These are phyloP conservation scores for Beauveria sp. DNA, from an alignment of 2,329 filamentous ascomycete species.

Conservation along the genomic window DNA sequence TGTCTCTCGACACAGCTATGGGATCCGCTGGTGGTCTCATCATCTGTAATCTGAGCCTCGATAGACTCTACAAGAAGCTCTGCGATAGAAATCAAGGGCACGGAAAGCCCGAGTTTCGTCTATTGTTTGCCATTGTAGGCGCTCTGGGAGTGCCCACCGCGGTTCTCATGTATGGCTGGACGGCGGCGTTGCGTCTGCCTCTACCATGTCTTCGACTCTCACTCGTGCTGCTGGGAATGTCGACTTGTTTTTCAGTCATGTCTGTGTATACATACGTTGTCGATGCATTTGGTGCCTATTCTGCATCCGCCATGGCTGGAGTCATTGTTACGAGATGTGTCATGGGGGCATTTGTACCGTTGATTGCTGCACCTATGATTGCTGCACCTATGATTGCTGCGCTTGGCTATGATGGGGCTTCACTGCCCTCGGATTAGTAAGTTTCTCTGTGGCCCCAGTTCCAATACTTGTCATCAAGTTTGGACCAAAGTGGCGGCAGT, in stretches of 20 bases:
- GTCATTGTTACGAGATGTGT: slow-evolving; percentile 30
- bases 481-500: slow-evolving; percentile 36
- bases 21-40: slow-evolving; percentile 40
- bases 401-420: slow-evolving; percentile 46
- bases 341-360: slow-evolving; percentile 48
- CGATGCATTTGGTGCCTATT: background rate
- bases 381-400: slow-evolving; percentile 38
- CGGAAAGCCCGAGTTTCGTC: slow-evolving; percentile 45
- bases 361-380: slow-evolving; percentile 39
- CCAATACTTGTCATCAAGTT: slow-evolving; percentile 43
- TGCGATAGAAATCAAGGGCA: slow-evolving; percentile 30
- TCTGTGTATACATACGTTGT: slow-evolving; percentile 6
- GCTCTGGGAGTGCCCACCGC: background rate
- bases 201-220: background rate
- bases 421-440: slow-evolving; percentile 34
- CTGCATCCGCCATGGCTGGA: slow-evolving; percentile 6
- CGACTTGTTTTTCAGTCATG: background rate
- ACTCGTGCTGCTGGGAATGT: background rate
- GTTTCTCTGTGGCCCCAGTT: slow-evolving; percentile 39
- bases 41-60: slow-evolving; percentile 42
- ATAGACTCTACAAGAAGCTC: slow-evolving; percentile 45
- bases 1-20: slow-evolving; percentile 25
- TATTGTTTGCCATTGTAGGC: slow-evolving; percentile 42
- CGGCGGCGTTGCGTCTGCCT: background rate
- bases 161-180: slow-evolving; percentile 4